A percentile compares a stretch with the other conserved stretches of the same genome.
These are phyloP conservation scores for Termitomyces sp. DNA, from an alignment of 768 basidiomycete species.

Conservation along the genomic window DNA sequence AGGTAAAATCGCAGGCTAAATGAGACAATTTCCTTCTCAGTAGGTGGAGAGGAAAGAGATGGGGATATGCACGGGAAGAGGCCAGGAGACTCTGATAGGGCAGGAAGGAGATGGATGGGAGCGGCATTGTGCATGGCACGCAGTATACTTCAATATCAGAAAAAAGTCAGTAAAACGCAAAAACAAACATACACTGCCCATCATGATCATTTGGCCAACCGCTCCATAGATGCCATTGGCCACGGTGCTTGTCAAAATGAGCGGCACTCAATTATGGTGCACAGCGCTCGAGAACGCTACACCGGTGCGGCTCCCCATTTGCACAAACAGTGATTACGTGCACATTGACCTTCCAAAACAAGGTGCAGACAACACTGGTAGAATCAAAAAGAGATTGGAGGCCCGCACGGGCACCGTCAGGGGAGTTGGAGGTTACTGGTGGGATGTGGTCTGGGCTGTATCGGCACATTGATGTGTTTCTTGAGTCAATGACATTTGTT, in stretches of 20 bases:
- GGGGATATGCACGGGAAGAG: slow-evolving; percentile 48
- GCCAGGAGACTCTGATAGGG: slow-evolving; percentile 52
- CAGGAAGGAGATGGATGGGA: slow-evolving; percentile 72
- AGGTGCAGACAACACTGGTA: too few relatives aligned
- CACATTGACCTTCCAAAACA: slow-evolving; percentile 65
- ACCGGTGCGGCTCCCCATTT: slow-evolving; percentile 35
- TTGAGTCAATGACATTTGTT: slow-evolving; percentile 11
- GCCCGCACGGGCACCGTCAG: slow-evolving; percentile 65
- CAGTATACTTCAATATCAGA: slow-evolving; percentile 35
- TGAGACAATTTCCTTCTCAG: background rate
- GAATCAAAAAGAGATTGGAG: slow-evolving; percentile 72
- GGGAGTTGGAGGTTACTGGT: slow-evolving; percentile 41
- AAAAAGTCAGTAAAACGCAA: background rate
- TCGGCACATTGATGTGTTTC: slow-evolving; percentile 29
- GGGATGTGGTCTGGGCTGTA: slow-evolving; percentile 39
- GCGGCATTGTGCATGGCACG: too few relatives aligned
- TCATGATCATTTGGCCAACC: slow-evolving; percentile 53
- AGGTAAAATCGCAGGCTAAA: slow-evolving; percentile 3
- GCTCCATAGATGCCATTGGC: slow-evolving; percentile 81
- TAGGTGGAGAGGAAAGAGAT: background rate
- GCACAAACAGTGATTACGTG: slow-evolving; percentile 58
- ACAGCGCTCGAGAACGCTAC: slow-evolving; percentile 53
- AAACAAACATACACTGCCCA: slow-evolving; percentile 53
- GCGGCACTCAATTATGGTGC: slow-evolving; percentile 65
- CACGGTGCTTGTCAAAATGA: slow-evolving; percentile 53